Evolutionary conservation across 257 asterid species (phyloP).

Genomic region (Solanum pinnatisectum): DNA sequence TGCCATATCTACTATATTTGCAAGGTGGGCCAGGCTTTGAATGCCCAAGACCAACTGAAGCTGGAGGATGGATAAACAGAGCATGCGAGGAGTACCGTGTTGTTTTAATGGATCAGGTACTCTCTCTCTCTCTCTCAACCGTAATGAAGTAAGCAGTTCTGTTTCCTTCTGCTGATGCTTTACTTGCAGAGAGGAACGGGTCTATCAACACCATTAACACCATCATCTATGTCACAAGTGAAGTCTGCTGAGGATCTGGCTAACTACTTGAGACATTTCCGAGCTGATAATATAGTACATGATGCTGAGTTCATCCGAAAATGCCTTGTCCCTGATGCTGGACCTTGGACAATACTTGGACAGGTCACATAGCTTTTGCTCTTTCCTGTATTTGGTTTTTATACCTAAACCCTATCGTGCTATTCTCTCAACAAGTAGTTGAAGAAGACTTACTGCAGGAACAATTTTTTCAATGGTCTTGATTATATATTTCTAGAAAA

Average conservation of each 20-base stretch:
- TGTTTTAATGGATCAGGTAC: slow-evolving; percentile 91
- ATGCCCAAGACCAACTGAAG: slow-evolving; percentile 74
- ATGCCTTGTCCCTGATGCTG: slow-evolving; percentile 60
- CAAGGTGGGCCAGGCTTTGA: slow-evolving; percentile 99
- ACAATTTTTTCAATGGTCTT: not conserved
- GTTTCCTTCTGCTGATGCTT: slow-evolving; percentile 19
- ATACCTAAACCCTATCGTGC: not conserved
- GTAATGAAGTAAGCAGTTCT: not conserved
- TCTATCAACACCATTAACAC: slow-evolving; percentile 68
- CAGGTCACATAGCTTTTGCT: slow-evolving; percentile 37
- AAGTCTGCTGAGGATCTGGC: slow-evolving; percentile 55
- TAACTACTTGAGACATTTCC: slow-evolving; percentile 65
- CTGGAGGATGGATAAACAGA: slow-evolving; percentile 88
- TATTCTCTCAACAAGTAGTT: not conserved
- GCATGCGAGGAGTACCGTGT: slow-evolving; percentile 89
- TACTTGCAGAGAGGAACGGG: slow-evolving; percentile 93
- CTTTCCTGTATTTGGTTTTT: not conserved
- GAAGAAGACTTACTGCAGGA: not conserved
- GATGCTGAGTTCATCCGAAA: slow-evolving; percentile 90
- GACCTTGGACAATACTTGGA: slow-evolving; percentile 91
- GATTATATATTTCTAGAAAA: not conserved
- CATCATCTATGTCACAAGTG: slow-evolving; percentile 81
- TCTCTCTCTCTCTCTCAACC: slow-evolving; percentile 5
- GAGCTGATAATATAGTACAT: slow-evolving; percentile 82
- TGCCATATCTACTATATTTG: slow-evolving; percentile 71